phyloP scores from a whole-genome alignment of 345 rosid species.

The Syzygium jambos region DNA sequence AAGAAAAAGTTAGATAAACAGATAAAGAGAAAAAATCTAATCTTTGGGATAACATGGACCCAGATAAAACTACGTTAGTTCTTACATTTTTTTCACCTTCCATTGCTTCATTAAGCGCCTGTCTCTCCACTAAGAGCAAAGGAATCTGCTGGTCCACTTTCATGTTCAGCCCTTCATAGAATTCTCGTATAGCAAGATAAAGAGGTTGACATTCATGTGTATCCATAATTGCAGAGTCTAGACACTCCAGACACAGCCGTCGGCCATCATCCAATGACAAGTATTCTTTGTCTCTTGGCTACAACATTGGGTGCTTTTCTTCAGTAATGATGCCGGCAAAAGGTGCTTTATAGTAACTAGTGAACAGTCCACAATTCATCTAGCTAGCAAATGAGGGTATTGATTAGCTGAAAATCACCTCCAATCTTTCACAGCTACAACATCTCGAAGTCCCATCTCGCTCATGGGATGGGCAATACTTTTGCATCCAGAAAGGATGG shows the following conservation, averaged over 20 bases:
- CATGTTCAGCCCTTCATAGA: conserved; percentile 48
- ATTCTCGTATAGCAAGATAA: conserved; percentile 33
- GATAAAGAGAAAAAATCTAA: background rate
- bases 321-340: background rate
- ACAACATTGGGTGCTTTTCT: background rate
- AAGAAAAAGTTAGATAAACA: background rate
- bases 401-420: conserved; percentile 35
- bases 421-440: conserved; percentile 96
- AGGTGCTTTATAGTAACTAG: background rate
- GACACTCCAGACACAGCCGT: conserved; percentile 37
- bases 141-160: conserved; percentile 42
- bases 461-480: conserved; percentile 95
- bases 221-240: conserved; percentile 40
- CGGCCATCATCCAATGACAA: conserved; percentile 47
- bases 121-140: conserved; percentile 45
- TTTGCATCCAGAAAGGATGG: conserved; percentile 94
- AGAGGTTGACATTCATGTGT: conserved; percentile 51
- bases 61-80: background rate
- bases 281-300: conserved; percentile 29
- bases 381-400: background rate
- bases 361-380: background rate
- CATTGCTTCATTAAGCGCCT: conserved; percentile 25
- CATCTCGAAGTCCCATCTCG: conserved; percentile 87
- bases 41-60: background rate
- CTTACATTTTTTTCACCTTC: conserved; percentile 26